Base-by-base conservation (phyloP, 441 rosid genomes). In the Populus hybrid region DNA sequence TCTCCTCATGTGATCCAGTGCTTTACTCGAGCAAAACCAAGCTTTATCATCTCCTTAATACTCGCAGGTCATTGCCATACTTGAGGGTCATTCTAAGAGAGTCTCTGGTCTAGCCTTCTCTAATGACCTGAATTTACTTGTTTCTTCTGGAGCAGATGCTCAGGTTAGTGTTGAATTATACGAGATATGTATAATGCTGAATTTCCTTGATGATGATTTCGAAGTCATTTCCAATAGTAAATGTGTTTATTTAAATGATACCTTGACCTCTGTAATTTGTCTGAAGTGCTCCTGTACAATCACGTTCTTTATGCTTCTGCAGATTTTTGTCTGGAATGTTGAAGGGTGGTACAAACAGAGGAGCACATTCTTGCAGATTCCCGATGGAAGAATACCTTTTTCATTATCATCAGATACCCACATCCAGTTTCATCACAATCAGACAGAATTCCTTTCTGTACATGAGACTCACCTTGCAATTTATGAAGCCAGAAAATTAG, bases 101-200 rank as follows among this genome's bases (percentile, higher is more conserved):
- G 80, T 90, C 68, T 83, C 88, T 8, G 88, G 86, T 70, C 90
- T 90, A 53, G 87, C 90, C 81, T 90, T 90, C 85, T 88, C 94
- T 46, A 69, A 70, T 42, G 78, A 68, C 64, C 79, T 87, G 80
- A 83, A 85, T 67, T 65, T 79, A 64, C 87, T 90, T 12, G 84
- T 89, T 57, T 90, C 92, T 77, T 83, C 91, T 4, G 92, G 92
- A 78, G 86, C 87, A 57, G 94, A 90, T 80, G 81, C 85, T 53
- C 91, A 88, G 90, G 94, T 90, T 75, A 70, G 79, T 38, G 46
- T 72, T 80, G 30, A 7, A 53, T 67, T 50, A 2, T 59, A 28
- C n/a, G 57, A 3, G 36, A 70, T 38, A 67, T 80, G 2, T 70
- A 8, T 30, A 63, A 2, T 23, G 53, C 40, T 18, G 26, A 28